Evolutionary conservation across 2,329 filamentous ascomycete species (phyloP), one percentile per base, ranked within the genome.

Genomic region (Ophiognomonia clavigignenti-juglandacearum): DNA sequence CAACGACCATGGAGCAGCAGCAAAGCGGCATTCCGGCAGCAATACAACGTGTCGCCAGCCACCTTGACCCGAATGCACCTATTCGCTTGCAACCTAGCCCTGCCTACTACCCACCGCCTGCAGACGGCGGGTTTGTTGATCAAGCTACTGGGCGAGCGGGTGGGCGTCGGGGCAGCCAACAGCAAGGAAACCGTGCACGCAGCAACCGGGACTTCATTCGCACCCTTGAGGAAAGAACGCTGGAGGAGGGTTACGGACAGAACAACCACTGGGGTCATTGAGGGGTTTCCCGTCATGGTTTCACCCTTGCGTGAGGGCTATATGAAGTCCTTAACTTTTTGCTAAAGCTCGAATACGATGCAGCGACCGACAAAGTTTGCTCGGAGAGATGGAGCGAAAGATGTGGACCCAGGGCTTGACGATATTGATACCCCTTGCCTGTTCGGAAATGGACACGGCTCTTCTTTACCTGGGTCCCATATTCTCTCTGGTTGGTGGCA

Each of bases 1-100:
- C 93, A 34, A 93, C 91, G 37, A 98, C 93, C 4, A 95, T 97
- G 86, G 93, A 97, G 61, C 88, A 93, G 62, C 88, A 95, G 59
- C 86, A 91, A 61, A 91, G 86, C 53, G 92, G 92, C 2, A 96
- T 98, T 50, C 93, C 93, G 5, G 85, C 88, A 13, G 85, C 91
- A 3, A 88, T 98, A 49, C 93, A 98, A 67, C 80, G 93, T 57
- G 93, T 98, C 19, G 93, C 93, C 35, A 96, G 90, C 63, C 92
- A 97, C 66, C 78, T 98, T 37, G 93, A 98, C 61, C 93, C 93
- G 2, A 97, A 83, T 58, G 88, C 91, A 51, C 93, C 93, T 0
- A 97, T 98, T 59, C 82, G 93, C 41, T 69, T 97, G 47, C 93
- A 98, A 63, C 93, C 93, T 3, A 96, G 90, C 57, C 93, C 93